Evolutionary conservation across 2,329 filamentous ascomycete species (phyloP), one percentile per base, ranked within the genome.

Genomic region (Ascochyta clinopodiicola): DNA sequence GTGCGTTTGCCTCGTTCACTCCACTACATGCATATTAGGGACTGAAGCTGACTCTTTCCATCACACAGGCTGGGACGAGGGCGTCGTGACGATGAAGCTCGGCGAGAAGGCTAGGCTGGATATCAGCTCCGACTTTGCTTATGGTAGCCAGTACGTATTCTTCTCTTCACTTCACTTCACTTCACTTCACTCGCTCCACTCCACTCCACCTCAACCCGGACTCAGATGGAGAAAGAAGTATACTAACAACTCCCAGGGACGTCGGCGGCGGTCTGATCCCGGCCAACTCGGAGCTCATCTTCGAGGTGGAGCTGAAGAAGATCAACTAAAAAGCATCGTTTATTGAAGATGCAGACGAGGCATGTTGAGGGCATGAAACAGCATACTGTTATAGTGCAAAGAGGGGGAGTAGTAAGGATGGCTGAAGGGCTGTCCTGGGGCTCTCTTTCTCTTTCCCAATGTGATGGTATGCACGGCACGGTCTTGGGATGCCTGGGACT

Each of bases 81-180:
- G 89, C 64, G 66, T 68, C 37, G 57, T 66, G n/a, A 81, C 86
- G 74, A 96, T 98, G 93, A 88, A 88, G 76, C 82, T 96, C 51
- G 93, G 93, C 74, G 94, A 97, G 84, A 93, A 90, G 82, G 88
- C 91, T 48, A 89, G 86, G 44, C 82, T 98, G 58, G 89, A 89
- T 67, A 97, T 97, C 73, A 84, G 87, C 60, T 84, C 84, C 87
- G 91, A 82, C 75, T 84, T 65, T 46, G 60, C 51, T 17, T 71
- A 71, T 44, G 68, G 68, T 44, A 42, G 19, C 48, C 64, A 69
- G 60, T 66, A 48, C 53, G 62, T 62, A 24, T 3, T 22, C 13
- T 2, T 6, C 7, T 12, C 29, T 17, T 1, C 19, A 12, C 29
- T 6, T 8, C 29, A 0, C 15, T 9, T 5, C 2, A 24, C 22